Base-by-base conservation (phyloP, 139 green algal genomes). In the Desmodesmus armatus region DNA sequence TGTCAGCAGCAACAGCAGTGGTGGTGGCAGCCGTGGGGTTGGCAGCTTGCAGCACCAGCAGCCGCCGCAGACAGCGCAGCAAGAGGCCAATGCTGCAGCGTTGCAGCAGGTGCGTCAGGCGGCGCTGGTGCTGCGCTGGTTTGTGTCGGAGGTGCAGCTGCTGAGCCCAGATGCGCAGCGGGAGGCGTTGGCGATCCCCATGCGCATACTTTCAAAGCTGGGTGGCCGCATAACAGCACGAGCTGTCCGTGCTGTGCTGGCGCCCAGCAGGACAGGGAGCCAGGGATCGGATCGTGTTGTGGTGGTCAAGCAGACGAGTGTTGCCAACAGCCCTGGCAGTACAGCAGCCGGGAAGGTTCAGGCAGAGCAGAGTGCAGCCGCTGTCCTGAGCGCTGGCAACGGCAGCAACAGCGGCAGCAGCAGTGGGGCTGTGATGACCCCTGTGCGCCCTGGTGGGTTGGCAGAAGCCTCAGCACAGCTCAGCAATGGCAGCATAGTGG, bases 171-270 rank as follows among this genome's bases (percentile, higher is more conserved):
- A 87, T 27, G 88, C 84, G 5, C 66, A 83, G 17, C 35, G 79
- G 5, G 90, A 91, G 62, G 88, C 90, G 21, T 27, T 91, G 15
- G 51, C 79, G 37, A 85, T 93, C 25, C 90, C 90, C 13, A 27
- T 91, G 0, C 43, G 71, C 6, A 74, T 93, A 11, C 67, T 75
- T 1, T 44, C 21, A 25, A 92, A 92, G 78, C 29, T 92, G 11
- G 79, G 79, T 0, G 84, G 83, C 27, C 73, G 90, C 31, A 21
- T 91, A 3, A 31, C 86, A 33, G 90, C 90, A 3, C 55, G 90
- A 27, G 80, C 83, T 3, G 33, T 92, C 11, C 39, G 79, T 11
- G 55, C 75, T 15, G 39, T 80, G 21, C 71, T 92, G 2, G 66
- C 58, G 17, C 47, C 71, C 13, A 44, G n/a, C n/a, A n/a, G 44